Base-by-base conservation (phyloP, 2,329 filamentous ascomycete genomes). In the Harringtonia lauricola region DNA sequence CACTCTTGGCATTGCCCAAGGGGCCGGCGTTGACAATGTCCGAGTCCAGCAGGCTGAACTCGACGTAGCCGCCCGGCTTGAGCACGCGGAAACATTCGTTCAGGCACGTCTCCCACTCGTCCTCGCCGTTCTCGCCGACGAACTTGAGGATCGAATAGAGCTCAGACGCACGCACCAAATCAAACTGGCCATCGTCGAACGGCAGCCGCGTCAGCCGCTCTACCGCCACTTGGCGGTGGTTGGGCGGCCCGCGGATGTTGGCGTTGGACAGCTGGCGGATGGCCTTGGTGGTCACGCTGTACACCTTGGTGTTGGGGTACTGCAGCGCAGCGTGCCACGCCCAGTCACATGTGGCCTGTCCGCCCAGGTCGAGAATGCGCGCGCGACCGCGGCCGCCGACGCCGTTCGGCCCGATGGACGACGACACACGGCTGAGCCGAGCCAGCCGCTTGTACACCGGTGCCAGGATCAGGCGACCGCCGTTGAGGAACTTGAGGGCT, bases 261-360 rank as follows among this genome's bases (percentile, higher is more conserved):
- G 74, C 77, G 60, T 85, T 85, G 54, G 80, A 79, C 26, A 80
- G 65, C 58, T 87, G 82, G 31, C 78, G 74, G 51, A 83, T 72
- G 9, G 79, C 65, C 62, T 84, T 83, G 50, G 52, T 86, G 31
- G 83, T 84, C 43, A 90, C 86, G 0, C 90, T 95, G 66, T 89
- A 94, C 43, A 95, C 78, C 59, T 86, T 88, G 45, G 85, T 76
- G 59, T 86, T 82, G 17, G 86, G 86, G 61, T 89, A 92, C 59
- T 90, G 83, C 39, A 85, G 72, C 1, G 92, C 88, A 46, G 87
- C 84, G 58, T 92, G 81, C 92, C 92, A 98, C 19, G 86, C 90
- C 92, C 92, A 98, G 62, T 94, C 88, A 58, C 87, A 90, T 14
- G 84, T 79, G 0, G 83, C 73, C 57, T 90, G 81, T 36, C 89